Conservation (phyloP, 2,329 filamentous ascomycete genomes). For the Paramyrothecium roridum region DNA sequence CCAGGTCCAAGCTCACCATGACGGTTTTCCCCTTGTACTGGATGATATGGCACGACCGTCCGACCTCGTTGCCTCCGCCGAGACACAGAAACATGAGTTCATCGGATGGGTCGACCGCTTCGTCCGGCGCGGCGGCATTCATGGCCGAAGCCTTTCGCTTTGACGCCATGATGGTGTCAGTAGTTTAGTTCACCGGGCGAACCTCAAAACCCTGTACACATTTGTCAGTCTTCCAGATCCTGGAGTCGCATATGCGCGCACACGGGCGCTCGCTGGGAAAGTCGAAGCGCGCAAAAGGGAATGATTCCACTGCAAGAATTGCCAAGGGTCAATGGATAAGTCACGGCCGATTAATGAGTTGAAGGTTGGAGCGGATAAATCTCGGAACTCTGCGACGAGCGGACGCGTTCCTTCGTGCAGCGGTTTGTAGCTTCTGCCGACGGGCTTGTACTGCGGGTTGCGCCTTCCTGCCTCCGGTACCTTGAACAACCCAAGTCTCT, state of each 20-base stretch:
- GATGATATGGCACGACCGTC: constrained; percentile 93
- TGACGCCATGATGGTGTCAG: constrained; percentile 66
- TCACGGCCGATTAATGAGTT: not conserved
- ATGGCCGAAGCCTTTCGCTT: constrained; percentile 86
- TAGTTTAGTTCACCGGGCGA: constrained; percentile 3
- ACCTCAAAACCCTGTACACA: not conserved
- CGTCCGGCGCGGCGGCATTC: constrained; percentile 64
- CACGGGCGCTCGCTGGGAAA: not conserved
- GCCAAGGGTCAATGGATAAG: not conserved
- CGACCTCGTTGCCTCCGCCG: constrained; percentile 95
- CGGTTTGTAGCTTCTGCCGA: no score
- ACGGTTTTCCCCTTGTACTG: constrained; percentile 99
- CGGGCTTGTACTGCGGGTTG: no score
- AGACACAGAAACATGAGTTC: constrained; percentile 92
- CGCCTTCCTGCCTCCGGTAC: no score
- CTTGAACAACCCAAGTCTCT: not conserved
- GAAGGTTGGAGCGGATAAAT: constrained; percentile 3
- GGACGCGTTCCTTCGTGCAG: constrained; percentile 4
- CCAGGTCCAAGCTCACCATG: constrained; percentile 63
- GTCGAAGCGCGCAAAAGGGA: not conserved
- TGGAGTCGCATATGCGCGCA: not conserved
- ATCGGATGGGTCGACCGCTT: constrained; percentile 88
- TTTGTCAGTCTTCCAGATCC: not conserved
- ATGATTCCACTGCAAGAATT: not conserved
- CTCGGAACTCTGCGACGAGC: not conserved